A percentile compares a stretch with the other conserved stretches of the same genome.
These are phyloP conservation scores for Plectosphaerella sp. DNA, from an alignment of 2,329 filamentous ascomycete genomes.

Conservation along the genomic window DNA sequence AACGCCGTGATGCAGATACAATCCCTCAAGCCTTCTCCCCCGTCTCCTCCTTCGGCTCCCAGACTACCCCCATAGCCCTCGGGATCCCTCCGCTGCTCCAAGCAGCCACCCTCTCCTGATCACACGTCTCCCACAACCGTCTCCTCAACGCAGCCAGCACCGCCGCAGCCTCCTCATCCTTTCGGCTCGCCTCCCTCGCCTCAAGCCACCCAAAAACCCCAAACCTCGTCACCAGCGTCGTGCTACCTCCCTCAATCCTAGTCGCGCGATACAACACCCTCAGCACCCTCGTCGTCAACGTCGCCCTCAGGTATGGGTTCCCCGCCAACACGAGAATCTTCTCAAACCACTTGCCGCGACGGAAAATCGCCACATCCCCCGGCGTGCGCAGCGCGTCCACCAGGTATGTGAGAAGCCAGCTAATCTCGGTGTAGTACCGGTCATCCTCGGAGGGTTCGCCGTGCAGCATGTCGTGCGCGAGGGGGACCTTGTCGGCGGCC, in stretches of 20 bases:
- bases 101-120: constrained; percentile 56
- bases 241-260: constrained; percentile 66
- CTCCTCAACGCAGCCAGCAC: constrained; percentile 51
- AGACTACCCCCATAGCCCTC: neutral
- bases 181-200: constrained; percentile 43
- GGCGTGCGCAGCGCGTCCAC: constrained; percentile 60
- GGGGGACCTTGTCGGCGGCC: constrained; percentile 67
- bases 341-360: constrained; percentile 65
- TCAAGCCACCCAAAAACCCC: constrained; percentile 73
- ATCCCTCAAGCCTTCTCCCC: too few relatives aligned
- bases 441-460: constrained; percentile 69
- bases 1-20: too few relatives aligned
- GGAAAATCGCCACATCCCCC: constrained; percentile 57
- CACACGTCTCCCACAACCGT: constrained; percentile 60
- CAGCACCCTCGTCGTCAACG: constrained; percentile 55
- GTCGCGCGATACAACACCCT: constrained; percentile 64
- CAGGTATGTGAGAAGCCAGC: constrained; percentile 70
- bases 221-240: constrained; percentile 73
- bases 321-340: constrained; percentile 65
- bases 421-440: constrained; percentile 65
- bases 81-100: constrained; percentile 58
- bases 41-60: too few relatives aligned
- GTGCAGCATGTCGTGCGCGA: constrained; percentile 59
- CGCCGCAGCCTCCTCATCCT: constrained; percentile 34
- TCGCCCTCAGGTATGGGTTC: constrained; percentile 58